These are phyloP conservation scores for Brasenia schreberi DNA, from an alignment of 164 flowering plant genomes.

Conservation along the genomic window DNA sequence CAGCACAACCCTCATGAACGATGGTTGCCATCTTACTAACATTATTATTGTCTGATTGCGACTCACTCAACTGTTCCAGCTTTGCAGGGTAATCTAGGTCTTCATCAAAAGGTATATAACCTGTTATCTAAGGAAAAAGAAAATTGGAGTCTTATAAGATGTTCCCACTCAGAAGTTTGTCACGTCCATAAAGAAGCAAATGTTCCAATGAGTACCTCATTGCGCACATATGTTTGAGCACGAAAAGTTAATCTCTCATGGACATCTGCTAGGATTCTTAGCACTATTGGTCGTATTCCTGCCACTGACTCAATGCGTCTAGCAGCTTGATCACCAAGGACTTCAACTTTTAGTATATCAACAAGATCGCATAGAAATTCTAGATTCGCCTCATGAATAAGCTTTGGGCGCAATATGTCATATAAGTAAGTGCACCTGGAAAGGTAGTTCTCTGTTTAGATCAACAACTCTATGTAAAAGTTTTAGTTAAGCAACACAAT, in stretches of 20 bases:
- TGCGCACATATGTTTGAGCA: slow-evolving; percentile 86
- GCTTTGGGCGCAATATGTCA: slow-evolving; percentile 86
- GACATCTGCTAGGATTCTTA: slow-evolving; percentile 88
- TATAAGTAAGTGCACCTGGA: slow-evolving; percentile 88
- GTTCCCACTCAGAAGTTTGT: neutral
- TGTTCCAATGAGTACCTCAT: slow-evolving; percentile 46
- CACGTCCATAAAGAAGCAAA: neutral
- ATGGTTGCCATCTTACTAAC: slow-evolving; percentile 23
- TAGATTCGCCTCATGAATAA: slow-evolving; percentile 86
- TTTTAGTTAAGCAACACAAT: no score
- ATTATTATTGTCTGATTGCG: slow-evolving; percentile 25
- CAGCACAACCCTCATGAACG: no score
- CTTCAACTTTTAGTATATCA: slow-evolving; percentile 92
- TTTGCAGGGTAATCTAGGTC: slow-evolving; percentile 92
- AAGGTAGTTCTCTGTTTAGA: slow-evolving; percentile 4
- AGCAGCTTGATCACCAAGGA: slow-evolving; percentile 73
- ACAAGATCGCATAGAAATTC: slow-evolving; percentile 94
- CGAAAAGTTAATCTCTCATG: slow-evolving; percentile 93
- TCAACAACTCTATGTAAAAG: neutral
- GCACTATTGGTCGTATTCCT: slow-evolving; percentile 72
- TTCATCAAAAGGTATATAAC: slow-evolving; percentile 73
- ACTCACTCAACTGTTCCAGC: slow-evolving; percentile 53
- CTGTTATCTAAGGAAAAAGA: slow-evolving; percentile 56
- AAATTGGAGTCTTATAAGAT: neutral
- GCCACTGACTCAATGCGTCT: slow-evolving; percentile 72